Conservation (phyloP, 2,329 filamentous ascomycete species). For the Calcarisporium arbuscula region DNA sequence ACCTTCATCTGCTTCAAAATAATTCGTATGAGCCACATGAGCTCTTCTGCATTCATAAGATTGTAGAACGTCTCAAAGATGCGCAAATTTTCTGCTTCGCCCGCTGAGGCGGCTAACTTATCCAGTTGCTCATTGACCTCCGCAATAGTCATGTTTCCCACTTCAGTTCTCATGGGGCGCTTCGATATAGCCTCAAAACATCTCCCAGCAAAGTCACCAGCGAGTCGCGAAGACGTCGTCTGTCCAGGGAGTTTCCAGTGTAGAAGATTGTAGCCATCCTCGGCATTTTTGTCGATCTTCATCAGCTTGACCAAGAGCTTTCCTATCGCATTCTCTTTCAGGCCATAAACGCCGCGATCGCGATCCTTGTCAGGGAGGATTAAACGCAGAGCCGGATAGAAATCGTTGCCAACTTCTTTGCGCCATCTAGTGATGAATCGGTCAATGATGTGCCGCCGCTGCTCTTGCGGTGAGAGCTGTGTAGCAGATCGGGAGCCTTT, state of each 20-base stretch:
- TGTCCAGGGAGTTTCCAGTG: constrained; percentile 90
- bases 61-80: constrained; percentile 82
- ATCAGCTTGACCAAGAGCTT: constrained; percentile 88
- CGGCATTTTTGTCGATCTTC: constrained; percentile 84
- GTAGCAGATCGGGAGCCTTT: constrained; percentile 51
- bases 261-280: constrained; percentile 77
- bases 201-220: constrained; percentile 86
- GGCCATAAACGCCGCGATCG: constrained; percentile 84
- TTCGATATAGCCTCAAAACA: constrained; percentile 85
- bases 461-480: constrained; percentile 66
- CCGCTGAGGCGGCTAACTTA: constrained; percentile 63
- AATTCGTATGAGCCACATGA: constrained; percentile 93
- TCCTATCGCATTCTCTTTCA: constrained; percentile 88
- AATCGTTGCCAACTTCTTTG: constrained; percentile 80
- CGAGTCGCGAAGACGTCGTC: constrained; percentile 54
- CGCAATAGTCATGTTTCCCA: constrained; percentile 75
- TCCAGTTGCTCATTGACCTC: constrained; percentile 88
- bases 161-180: constrained; percentile 65
- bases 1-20: constrained; percentile 73
- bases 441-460: constrained; percentile 73
- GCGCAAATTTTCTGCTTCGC: constrained; percentile 76
- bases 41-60: constrained; percentile 86
- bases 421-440: constrained; percentile 85
- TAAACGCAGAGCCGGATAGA: constrained; percentile 86
- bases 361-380: constrained; percentile 91